These are phyloP conservation scores for Planoprotostelium fungivorum DNA, from an alignment of 78 protist species.

Conservation along the genomic window DNA sequence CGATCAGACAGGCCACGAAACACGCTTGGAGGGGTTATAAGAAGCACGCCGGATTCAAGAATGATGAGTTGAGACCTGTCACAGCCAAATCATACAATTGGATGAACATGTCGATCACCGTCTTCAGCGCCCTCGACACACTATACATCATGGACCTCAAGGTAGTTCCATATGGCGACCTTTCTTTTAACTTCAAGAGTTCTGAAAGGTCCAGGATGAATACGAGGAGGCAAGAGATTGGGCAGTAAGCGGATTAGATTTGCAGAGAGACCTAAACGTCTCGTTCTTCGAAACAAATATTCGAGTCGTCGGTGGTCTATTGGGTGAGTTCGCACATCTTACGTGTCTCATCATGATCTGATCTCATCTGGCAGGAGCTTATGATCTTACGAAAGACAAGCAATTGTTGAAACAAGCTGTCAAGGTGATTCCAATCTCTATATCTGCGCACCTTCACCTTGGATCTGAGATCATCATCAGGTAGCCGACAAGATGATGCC, in stretches of 20 bases:
- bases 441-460: no score
- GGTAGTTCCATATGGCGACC: neutral
- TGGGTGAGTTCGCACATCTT: neutral
- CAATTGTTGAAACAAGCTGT: neutral
- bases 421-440: neutral
- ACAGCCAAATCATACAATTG: conserved; percentile 26
- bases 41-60: conserved; percentile 60
- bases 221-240: conserved; percentile 38
- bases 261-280: neutral
- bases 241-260: neutral
- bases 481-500: neutral
- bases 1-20: conserved; percentile 17
- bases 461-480: neutral
- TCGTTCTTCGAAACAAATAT: neutral
- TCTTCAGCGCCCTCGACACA: conserved; percentile 66
- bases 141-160: conserved; percentile 63
- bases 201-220: conserved; percentile 21
- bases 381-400: neutral
- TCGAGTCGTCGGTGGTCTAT: neutral
- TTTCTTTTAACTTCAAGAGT: neutral
- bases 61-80: conserved; percentile 67
- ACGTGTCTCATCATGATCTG: neutral
- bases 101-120: conserved; percentile 59
- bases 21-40: conserved; percentile 74
- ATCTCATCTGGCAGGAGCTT: neutral